Evolutionary conservation across 1,284 basidiomycete genomes (phyloP), one percentile per base, ranked within the genome.

Genomic region (Cutaneotrichosporon arboriforme): DNA sequence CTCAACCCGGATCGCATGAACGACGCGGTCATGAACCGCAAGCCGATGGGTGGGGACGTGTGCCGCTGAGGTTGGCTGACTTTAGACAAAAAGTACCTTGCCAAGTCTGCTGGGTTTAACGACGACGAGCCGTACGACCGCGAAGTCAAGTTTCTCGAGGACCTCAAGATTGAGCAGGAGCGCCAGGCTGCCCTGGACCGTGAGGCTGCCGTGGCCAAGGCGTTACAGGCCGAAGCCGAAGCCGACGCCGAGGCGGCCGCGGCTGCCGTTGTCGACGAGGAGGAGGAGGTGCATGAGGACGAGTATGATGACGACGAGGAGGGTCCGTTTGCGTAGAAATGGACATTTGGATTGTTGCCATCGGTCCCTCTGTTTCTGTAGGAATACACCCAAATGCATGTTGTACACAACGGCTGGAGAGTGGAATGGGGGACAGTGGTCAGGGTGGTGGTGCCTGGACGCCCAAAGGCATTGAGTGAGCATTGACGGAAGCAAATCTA

Each of bases 81-180:
- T 35, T 7, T 42, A 68, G 67, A 69, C 56, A 66, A 64, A 33
- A 53, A 52, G 20, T 69, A 67, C 46, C 54, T 69, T 0, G 51
- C 55, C 33, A 69, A 67, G 58, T 59, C 67, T n/a, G 55, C 63
- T n/a, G 67, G 67, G 8, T 67, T 60, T 50, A 60, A 67, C 51
- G 42, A 55, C 2, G 53, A 56, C 12, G 44, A 49, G 17, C 54
- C 65, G 12, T 67, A 60, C 47, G 64, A 65, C 41, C 49, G 54
- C 26, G 67, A 67, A 42, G 49, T 56, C 38, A 58, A 59, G 9
- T 58, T 69, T 45, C 56, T 69, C 20, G 62, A 63, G 22, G 63
- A 66, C 42, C 62, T 64, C n/a, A 57, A 56, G 22, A 37, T 43
- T 40, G 67, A 69, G 43, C 59, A 55, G 49, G 60, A 61, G 44